phyloP scores from a whole-genome alignment of 2,329 filamentous ascomycete species.

The Pseudogymnoascus sp. region DNA sequence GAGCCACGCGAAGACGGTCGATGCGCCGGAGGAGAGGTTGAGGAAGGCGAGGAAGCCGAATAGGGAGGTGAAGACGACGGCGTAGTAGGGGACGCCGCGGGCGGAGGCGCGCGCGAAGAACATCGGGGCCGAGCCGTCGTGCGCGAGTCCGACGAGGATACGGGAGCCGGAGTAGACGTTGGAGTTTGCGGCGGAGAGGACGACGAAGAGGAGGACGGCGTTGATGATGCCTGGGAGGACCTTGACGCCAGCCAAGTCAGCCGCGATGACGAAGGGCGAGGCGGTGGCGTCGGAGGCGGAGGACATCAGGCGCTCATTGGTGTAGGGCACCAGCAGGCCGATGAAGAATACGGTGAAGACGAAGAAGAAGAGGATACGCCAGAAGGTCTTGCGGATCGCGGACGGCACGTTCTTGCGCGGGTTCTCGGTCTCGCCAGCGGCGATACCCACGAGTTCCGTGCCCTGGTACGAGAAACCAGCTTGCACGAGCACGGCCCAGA shows the following conservation, averaged over 20 bases:
- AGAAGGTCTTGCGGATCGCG: constrained; percentile 68
- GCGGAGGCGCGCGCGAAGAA: constrained; percentile 53
- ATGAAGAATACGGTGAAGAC: constrained; percentile 60
- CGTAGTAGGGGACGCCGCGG: constrained; percentile 53
- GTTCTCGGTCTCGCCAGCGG: constrained; percentile 68
- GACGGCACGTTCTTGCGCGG: constrained; percentile 63
- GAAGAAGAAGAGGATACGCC: constrained; percentile 65
- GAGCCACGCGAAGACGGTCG: constrained; percentile 62
- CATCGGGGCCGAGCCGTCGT: constrained; percentile 54
- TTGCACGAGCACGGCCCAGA: constrained; percentile 61
- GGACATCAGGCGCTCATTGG: constrained; percentile 45
- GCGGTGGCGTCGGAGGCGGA: constrained; percentile 48
- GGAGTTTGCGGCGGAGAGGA: constrained; percentile 70
- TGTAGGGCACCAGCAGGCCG: constrained; percentile 60
- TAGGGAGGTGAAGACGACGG: constrained; percentile 48
- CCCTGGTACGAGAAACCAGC: constrained; percentile 66
- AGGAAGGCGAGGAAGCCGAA: constrained; percentile 61
- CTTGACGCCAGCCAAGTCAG: constrained; percentile 52
- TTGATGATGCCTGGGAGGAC: constrained; percentile 66
- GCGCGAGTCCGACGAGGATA: constrained; percentile 57
- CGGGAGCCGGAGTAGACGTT: constrained; percentile 67
- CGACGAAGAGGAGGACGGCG: constrained; percentile 67
- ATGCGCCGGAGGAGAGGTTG: constrained; percentile 52
- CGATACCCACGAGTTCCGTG: constrained; percentile 67
- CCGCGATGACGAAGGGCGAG: constrained; percentile 55